Conservation (phyloP, 2,329 filamentous ascomycete species). For the Exutisphaerella laricina region DNA sequence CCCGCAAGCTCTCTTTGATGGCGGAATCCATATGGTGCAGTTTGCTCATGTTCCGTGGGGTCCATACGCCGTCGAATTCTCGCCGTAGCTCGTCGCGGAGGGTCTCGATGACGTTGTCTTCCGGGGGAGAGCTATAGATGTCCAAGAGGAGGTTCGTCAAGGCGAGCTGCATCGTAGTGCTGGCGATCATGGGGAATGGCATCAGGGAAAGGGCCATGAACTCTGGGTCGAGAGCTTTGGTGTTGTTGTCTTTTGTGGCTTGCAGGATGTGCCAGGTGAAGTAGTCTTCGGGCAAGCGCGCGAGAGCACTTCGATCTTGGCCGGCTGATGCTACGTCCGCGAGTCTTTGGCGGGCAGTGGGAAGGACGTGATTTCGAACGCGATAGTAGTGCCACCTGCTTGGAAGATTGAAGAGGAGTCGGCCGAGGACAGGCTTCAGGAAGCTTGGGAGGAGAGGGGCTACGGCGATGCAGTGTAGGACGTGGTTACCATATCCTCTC, state of each 20-base stretch:
- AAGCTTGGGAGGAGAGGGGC: too few relatives aligned
- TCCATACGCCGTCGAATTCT: constrained; percentile 9
- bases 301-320: too few relatives aligned
- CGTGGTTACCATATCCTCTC: too few relatives aligned
- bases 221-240: background rate
- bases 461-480: too few relatives aligned
- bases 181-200: background rate
- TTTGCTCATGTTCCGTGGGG: constrained; percentile 19
- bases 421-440: too few relatives aligned
- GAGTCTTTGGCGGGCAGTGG: too few relatives aligned
- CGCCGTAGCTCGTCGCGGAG: background rate
- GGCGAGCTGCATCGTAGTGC: background rate
- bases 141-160: background rate
- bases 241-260: background rate
- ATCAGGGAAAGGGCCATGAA: background rate
- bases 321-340: too few relatives aligned
- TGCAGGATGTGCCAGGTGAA: background rate
- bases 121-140: background rate
- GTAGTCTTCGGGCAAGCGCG: background rate
- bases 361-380: too few relatives aligned
- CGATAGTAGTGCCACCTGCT: too few relatives aligned
- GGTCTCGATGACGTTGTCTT: background rate
- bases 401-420: too few relatives aligned
- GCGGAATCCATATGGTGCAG: constrained; percentile 24
- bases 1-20: constrained; percentile 27